phyloP scores from a whole-genome alignment of 495 filamentous ascomycete genomes.

The Penicillium taxi region DNA sequence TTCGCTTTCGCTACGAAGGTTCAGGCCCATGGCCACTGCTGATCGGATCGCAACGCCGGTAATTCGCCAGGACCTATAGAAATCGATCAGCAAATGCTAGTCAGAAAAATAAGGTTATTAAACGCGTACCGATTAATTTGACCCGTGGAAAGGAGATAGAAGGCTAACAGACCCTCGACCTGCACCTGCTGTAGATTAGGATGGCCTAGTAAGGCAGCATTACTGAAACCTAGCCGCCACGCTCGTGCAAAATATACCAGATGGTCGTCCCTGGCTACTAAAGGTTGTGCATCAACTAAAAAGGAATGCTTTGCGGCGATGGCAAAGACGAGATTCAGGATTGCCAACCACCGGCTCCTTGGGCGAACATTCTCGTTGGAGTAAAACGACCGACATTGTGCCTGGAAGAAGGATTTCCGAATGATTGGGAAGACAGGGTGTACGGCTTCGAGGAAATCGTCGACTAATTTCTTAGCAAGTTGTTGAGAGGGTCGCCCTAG shows the following conservation, averaged over 20 bases:
- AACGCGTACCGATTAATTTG: constrained; percentile 50
- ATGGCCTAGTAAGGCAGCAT: constrained; percentile 41
- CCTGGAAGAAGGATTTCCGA: constrained; percentile 36
- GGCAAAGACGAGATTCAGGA: constrained; percentile 60
- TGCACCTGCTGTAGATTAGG: constrained; percentile 52
- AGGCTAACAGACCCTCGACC: constrained; percentile 46
- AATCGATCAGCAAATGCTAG: background rate
- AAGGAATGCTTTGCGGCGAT: constrained; percentile 46
- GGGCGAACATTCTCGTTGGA: constrained; percentile 26
- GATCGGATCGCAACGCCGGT: constrained; percentile 52
- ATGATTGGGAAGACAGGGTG: constrained; percentile 55
- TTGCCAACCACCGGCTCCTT: constrained; percentile 47
- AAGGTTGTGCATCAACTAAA: constrained; percentile 32
- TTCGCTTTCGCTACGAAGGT: constrained; percentile 50
- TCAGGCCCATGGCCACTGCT: constrained; percentile 51
- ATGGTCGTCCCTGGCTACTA: constrained; percentile 36
- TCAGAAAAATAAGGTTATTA: background rate
- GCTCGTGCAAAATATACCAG: constrained; percentile 51
- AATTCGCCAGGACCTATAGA: constrained; percentile 48
- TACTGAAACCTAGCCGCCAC: constrained; percentile 45
- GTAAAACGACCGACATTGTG: constrained; percentile 37
- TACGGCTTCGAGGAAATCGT: constrained; percentile 48
- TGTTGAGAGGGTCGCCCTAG: constrained; percentile 40
- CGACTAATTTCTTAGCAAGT: constrained; percentile 46
- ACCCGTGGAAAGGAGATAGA: constrained; percentile 51